Evolutionary conservation across 2,329 filamentous ascomycete species (phyloP), one percentile per base, ranked within the genome.

Genomic region (Ilyonectria sp.): DNA sequence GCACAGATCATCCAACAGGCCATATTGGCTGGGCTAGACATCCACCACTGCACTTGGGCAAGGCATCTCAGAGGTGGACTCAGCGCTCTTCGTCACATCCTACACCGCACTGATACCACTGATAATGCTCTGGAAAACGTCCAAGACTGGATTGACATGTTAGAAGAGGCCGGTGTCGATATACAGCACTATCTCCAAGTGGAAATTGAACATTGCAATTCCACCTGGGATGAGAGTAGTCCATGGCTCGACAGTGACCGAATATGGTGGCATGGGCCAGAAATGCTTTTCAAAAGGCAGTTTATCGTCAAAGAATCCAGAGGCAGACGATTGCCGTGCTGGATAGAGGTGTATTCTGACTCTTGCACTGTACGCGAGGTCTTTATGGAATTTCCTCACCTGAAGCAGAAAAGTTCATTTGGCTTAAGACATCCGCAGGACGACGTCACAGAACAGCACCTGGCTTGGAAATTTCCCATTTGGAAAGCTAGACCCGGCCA

Each of bases 161-260:
- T 65, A 29, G 50, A 65, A 17, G 23, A n/a, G 7, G 44, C 44
- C 7, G 65, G 57, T 2, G n/a, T 68, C 15, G 33, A 61, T 2
- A 53, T 47, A 6, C 15, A 65, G 5, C 3, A 58, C 4, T 68
- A 68, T 37, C 65, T 68, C 10, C 21, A 54, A 4, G 9, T 46
- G 17, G 64, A 67, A 23, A 54, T 50, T 5, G 9, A 50, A 13
- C 64, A 49, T 23, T 59, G 52, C 5, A 13, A 9, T 21, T 17
- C 57, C 1, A 57, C 19, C 4, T 56, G 57, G 63, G 2, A 19
- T 19, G 23, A 40, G 6, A 17, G 3, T 8, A 33, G 23, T 4
- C 3, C 3, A 23, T 23, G 23, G 23, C 21, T 23, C 3, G 23
- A 23, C 23, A 23, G 4, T 2, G 3, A 4, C 23, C 1, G 23